These are phyloP conservation scores for Pseudogymnoascus sp. DNA, from an alignment of 2,329 filamentous ascomycete species.

Conservation along the genomic window DNA sequence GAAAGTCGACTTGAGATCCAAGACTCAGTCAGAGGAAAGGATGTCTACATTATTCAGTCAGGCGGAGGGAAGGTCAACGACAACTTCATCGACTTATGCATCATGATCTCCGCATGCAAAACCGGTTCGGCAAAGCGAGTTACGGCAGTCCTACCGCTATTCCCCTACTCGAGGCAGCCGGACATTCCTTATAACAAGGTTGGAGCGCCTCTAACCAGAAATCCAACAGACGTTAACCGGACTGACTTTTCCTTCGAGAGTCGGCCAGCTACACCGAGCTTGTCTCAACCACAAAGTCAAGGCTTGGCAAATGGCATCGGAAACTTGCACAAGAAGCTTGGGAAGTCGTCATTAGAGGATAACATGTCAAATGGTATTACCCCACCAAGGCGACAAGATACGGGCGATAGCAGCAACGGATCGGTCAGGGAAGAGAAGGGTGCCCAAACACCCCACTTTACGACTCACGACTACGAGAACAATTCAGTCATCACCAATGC, in stretches of 20 bases:
- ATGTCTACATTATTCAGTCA: conserved; percentile 97
- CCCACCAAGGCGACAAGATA: conserved; percentile 28
- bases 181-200: conserved; percentile 96
- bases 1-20: conserved; percentile 93
- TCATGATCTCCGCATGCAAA: conserved; percentile 98
- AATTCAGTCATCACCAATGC: conserved; percentile 42
- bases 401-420: conserved; percentile 34
- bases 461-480: conserved; percentile 60
- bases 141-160: conserved; percentile 88
- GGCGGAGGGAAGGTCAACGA: conserved; percentile 92
- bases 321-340: conserved; percentile 64
- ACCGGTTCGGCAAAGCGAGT: conserved; percentile 85
- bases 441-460: conserved; percentile 34
- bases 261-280: conserved; percentile 76
- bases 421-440: conserved; percentile 24
- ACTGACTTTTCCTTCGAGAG: conserved; percentile 84
- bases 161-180: conserved; percentile 93
- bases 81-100: conserved; percentile 90
- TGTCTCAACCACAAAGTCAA: conserved; percentile 59
- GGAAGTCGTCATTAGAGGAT: conserved; percentile 57
- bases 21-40: conserved; percentile 94
- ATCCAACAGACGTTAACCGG: conserved; percentile 42
- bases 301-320: conserved; percentile 57
- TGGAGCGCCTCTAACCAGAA: conserved; percentile 77
- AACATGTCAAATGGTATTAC: conserved; percentile 30